Percentiles rank a stretch among this genome's conserved stretches.
Conservation (phyloP, 441 rosid species). For the Erysimum pusillum region DNA sequence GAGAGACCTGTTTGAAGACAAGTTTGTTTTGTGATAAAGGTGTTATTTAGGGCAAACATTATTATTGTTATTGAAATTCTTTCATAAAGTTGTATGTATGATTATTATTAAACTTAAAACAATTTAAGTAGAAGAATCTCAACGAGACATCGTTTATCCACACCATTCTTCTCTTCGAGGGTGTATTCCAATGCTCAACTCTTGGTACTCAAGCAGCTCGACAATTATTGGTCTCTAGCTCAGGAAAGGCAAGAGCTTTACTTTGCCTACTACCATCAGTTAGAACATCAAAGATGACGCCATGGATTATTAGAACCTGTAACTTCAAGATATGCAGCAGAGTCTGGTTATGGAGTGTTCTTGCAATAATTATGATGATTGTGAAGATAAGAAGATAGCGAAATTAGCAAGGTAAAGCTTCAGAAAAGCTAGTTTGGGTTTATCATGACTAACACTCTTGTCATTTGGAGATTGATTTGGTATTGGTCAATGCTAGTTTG, state of each 20-base stretch:
- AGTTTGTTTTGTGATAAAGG: constrained; percentile 12
- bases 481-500: constrained; percentile 21
- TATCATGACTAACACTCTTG: constrained; percentile 4
- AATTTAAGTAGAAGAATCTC: background rate
- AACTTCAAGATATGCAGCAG: constrained; percentile 28
- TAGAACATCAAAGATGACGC: constrained; percentile 1
- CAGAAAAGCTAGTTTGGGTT: constrained; percentile 19
- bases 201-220: constrained; percentile 21
- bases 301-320: constrained; percentile 23
- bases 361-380: constrained; percentile 21
- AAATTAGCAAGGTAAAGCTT: constrained; percentile 20
- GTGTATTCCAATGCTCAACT: constrained; percentile 16
- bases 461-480: constrained; percentile 11
- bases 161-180: constrained; percentile 23
- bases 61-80: constrained; percentile 24
- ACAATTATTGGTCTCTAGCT: background rate
- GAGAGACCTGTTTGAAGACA: constrained; percentile 9
- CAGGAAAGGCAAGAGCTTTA: constrained; percentile 23
- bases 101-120: background rate
- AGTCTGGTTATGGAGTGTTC: constrained; percentile 12
- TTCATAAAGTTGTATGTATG: constrained; percentile 30
- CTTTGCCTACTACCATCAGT: constrained; percentile 22
- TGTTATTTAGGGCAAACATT: constrained; percentile 18
- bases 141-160: background rate
- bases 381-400: constrained; percentile 7